Evolutionary conservation across 345 rosid genomes (phyloP).

Genomic region (Mangifera indica): DNA sequence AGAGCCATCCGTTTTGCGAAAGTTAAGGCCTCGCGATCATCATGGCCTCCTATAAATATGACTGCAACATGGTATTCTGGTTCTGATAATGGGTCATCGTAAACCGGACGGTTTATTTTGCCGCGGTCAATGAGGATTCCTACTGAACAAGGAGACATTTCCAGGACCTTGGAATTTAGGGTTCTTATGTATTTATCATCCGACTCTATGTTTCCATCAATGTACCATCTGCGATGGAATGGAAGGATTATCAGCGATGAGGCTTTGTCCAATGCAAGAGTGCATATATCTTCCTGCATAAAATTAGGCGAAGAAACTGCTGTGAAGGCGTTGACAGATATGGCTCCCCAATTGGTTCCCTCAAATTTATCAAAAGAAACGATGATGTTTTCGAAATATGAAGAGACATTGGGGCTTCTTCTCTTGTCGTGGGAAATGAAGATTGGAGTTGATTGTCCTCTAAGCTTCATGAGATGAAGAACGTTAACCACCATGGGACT

Average conservation of each 20-base stretch:
- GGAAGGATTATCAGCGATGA: slow-evolving; percentile 55
- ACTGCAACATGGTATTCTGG: slow-evolving; percentile 10
- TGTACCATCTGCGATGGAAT: slow-evolving; percentile 51
- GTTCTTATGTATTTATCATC: slow-evolving; percentile 29
- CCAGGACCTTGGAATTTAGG: slow-evolving; percentile 48
- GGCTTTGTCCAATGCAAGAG: slow-evolving; percentile 47
- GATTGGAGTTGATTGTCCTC: slow-evolving; percentile 46
- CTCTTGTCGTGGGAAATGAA: slow-evolving; percentile 51
- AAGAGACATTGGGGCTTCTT: slow-evolving; percentile 4
- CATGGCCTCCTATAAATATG: slow-evolving; percentile 62
- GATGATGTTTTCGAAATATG: slow-evolving; percentile 43
- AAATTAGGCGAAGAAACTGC: slow-evolving; percentile 36
- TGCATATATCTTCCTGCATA: slow-evolving; percentile 62
- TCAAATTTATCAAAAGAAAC: slow-evolving; percentile 23
- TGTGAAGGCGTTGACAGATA: slow-evolving; percentile 22
- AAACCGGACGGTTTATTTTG: slow-evolving; percentile 4
- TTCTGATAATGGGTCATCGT: not conserved
- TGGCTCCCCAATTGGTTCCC: slow-evolving; percentile 9
- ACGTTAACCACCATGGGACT: slow-evolving; percentile 40
- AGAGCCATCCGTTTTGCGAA: slow-evolving; percentile 49
- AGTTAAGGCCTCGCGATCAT: slow-evolving; percentile 56
- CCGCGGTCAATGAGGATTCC: slow-evolving; percentile 44
- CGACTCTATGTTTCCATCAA: slow-evolving; percentile 30
- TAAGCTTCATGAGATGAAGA: slow-evolving; percentile 54
- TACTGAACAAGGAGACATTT: slow-evolving; percentile 58